Conservation (phyloP, 2,329 filamentous ascomycete species). For the Trematosphaeria pertusa region DNA sequence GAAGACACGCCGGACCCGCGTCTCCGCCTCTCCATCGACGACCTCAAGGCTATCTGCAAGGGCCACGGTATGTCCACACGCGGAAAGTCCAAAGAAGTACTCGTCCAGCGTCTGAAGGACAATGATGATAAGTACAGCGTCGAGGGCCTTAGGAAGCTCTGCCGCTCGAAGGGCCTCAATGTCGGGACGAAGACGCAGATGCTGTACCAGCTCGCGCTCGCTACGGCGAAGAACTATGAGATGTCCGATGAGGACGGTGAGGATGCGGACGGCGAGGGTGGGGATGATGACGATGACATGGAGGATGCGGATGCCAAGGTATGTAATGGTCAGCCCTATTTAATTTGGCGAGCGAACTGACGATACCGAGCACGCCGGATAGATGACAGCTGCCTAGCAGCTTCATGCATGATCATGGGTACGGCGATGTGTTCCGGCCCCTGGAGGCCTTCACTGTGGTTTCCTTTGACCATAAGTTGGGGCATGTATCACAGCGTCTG, state of each 20-base stretch:
- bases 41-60: constrained; percentile 32
- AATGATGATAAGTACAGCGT: constrained; percentile 29
- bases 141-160: constrained; percentile 31
- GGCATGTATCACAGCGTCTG: no score
- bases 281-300: not conserved
- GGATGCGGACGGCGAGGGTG: constrained; percentile 9
- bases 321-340: no score
- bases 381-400: no score
- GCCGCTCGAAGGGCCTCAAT: constrained; percentile 28
- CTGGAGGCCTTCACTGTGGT: no score
- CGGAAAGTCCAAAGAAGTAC: constrained; percentile 20
- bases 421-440: no score
- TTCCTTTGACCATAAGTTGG: no score
- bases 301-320: no score
- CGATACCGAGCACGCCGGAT: no score
- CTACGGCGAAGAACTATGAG: constrained; percentile 24
- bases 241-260: constrained; percentile 22
- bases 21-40: constrained; percentile 23
- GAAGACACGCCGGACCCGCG: constrained; percentile 31
- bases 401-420: no score
- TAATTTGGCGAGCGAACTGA: no score
- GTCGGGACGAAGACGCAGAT: constrained; percentile 30
- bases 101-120: constrained; percentile 29
- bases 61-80: constrained; percentile 21
- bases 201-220: constrained; percentile 33